phyloP scores from a whole-genome alignment of 352 stramenopile genomes.

The Globisporangium yorkense region DNA sequence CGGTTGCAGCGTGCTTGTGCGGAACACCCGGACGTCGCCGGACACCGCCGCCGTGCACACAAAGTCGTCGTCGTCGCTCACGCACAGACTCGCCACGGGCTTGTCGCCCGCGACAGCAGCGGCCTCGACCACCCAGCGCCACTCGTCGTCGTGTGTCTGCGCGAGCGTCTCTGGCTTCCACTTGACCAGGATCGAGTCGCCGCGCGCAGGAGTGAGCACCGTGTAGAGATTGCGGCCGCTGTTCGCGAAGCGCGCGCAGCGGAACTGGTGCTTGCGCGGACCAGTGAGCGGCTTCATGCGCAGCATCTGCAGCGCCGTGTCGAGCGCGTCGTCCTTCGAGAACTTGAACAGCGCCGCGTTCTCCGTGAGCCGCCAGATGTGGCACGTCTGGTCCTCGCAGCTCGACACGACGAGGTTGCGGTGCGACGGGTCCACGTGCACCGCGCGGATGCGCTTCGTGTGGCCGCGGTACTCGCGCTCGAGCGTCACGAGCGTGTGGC shows the following conservation, averaged over 20 bases:
- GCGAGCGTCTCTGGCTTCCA: slow-evolving; percentile 66
- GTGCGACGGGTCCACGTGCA: slow-evolving; percentile 75
- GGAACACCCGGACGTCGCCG: slow-evolving; percentile 67
- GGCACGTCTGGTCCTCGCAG: slow-evolving; percentile 73
- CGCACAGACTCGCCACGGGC: slow-evolving; percentile 69
- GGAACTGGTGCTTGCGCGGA: slow-evolving; percentile 70
- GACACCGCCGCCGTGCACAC: slow-evolving; percentile 67
- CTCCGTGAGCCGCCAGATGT: slow-evolving; percentile 77
- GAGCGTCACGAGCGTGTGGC: slow-evolving; percentile 44
- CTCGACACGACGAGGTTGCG: slow-evolving; percentile 74
- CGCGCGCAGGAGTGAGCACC: slow-evolving; percentile 63
- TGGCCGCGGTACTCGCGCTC: slow-evolving; percentile 72
- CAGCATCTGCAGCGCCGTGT: slow-evolving; percentile 50
- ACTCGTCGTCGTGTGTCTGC: slow-evolving; percentile 65
- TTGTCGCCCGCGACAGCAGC: slow-evolving; percentile 56
- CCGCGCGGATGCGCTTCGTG: slow-evolving; percentile 74
- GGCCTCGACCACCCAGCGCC: slow-evolving; percentile 55
- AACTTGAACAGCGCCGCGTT: slow-evolving; percentile 53
- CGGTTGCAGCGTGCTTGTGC: slow-evolving; percentile 31
- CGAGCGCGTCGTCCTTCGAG: slow-evolving; percentile 72
- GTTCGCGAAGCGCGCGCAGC: slow-evolving; percentile 71
- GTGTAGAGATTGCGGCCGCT: slow-evolving; percentile 65
- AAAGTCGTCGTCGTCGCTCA: slow-evolving; percentile 68
- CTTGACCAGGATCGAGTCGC: slow-evolving; percentile 77
- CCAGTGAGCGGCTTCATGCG: slow-evolving; percentile 32